A percentile compares a stretch with the other conserved stretches of the same genome.
Conservation (phyloP, 2,329 filamentous ascomycete species). For the Magnaporthiopsis poae region DNA sequence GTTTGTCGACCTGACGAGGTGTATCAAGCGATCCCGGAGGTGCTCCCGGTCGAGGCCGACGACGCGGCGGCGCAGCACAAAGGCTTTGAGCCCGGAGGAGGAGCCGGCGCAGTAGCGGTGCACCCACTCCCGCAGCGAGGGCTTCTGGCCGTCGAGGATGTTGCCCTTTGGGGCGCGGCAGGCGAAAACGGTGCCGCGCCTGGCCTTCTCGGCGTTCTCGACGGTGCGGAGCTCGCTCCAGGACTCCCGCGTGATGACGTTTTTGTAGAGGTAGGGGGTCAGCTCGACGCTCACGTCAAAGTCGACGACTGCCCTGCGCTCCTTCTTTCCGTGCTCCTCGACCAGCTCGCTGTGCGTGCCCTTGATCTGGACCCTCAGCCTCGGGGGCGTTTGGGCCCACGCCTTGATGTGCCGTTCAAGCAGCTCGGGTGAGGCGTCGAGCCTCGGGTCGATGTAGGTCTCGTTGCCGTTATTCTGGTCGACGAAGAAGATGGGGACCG, state of each 20-base stretch:
- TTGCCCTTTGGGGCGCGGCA: conserved; percentile 37
- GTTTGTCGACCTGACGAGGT: conserved; percentile 52
- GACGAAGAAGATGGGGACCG: conserved; percentile 14
- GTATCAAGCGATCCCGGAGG: conserved; percentile 41
- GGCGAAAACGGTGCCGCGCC: conserved; percentile 54
- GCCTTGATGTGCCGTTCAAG: conserved; percentile 6
- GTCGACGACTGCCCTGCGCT: conserved; percentile 40
- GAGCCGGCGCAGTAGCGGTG: conserved; percentile 51
- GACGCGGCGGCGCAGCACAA: conserved; percentile 42
- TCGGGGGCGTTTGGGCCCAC: conserved; percentile 39
- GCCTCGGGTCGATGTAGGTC: conserved; percentile 32
- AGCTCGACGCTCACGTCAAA: conserved; percentile 52
- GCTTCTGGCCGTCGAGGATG: conserved; percentile 25
- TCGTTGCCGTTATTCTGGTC: conserved; percentile 26
- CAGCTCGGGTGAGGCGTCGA: conserved; percentile 4
- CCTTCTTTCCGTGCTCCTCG: conserved; percentile 35
- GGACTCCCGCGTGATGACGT: conserved; percentile 28
- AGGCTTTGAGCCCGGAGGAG: conserved; percentile 45
- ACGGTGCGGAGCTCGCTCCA: conserved; percentile 41
- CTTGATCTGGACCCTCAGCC: conserved; percentile 40
- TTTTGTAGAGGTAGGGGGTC: conserved; percentile 45
- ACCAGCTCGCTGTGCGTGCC: conserved; percentile 42
- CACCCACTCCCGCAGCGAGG: conserved; percentile 51
- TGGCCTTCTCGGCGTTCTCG: conserved; percentile 48
- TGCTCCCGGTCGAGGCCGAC: conserved; percentile 49